Evolutionary conservation across 1,284 basidiomycete species (phyloP).

Genomic region (Rhodofomes roseus): DNA sequence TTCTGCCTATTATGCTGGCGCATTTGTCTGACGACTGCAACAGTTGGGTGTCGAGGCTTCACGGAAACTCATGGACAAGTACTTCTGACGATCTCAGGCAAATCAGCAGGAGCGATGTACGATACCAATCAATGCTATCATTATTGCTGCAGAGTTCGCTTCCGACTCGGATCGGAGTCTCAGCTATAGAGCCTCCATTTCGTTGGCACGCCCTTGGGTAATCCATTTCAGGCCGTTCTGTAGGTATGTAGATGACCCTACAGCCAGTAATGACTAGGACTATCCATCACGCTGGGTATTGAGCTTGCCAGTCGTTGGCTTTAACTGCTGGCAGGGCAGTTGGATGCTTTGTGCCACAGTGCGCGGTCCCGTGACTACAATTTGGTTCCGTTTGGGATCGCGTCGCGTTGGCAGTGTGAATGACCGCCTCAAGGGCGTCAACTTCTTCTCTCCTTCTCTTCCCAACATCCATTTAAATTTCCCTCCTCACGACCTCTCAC

Average conservation of each 20-base stretch:
- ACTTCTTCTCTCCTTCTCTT: not conserved
- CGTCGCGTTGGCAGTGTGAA: not conserved
- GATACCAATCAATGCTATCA: not conserved
- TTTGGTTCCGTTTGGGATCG: not conserved
- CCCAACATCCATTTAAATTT: not conserved
- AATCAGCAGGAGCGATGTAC: not conserved
- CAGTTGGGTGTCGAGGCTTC: slow-evolving; percentile 83
- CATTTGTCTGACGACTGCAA: slow-evolving; percentile 4
- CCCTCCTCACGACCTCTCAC: not conserved
- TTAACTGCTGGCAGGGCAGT: too few relatives aligned
- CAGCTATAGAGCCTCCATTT: too few relatives aligned
- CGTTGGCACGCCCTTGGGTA: too few relatives aligned
- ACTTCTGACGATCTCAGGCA: slow-evolving; percentile 41
- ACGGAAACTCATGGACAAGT: slow-evolving; percentile 64
- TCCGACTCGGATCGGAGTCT: not conserved
- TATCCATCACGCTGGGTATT: too few relatives aligned
- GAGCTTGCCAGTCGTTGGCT: too few relatives aligned
- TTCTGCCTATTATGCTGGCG: slow-evolving; percentile 4
- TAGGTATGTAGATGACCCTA: too few relatives aligned
- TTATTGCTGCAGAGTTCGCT: not conserved
- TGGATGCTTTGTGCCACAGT: too few relatives aligned
- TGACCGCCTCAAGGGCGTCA: not conserved
- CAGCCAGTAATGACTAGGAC: too few relatives aligned
- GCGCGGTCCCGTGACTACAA: not conserved
- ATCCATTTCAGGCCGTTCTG: too few relatives aligned